Percentiles rank a stretch among this genome's conserved stretches.
These are phyloP conservation scores for Amoebophrya sp. DNA, from an alignment of 169 alveolate genomes.

Conservation along the genomic window DNA sequence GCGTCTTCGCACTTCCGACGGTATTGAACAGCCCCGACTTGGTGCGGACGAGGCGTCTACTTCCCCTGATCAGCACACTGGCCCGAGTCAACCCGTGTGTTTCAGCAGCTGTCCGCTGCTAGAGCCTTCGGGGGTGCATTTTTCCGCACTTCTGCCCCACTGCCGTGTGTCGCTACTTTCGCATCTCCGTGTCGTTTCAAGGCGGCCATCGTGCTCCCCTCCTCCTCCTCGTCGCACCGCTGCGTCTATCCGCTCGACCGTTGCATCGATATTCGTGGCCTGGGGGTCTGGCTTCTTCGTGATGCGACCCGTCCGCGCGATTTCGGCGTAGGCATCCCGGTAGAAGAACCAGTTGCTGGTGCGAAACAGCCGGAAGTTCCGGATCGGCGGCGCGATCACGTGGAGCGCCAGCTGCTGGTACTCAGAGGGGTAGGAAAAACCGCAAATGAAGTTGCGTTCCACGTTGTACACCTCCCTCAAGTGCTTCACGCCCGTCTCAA, in stretches of 20 bases:
- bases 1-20: too few species aligned
- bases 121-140: too few species aligned
- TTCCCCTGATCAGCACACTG: too few species aligned
- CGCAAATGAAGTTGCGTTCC: background rate
- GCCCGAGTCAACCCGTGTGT: too few species aligned
- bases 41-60: too few species aligned
- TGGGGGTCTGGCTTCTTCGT: background rate
- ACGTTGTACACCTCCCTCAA: background rate
- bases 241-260: background rate
- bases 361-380: background rate
- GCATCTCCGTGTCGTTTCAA: too few species aligned
- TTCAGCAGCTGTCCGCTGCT: too few species aligned
- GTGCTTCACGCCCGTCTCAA: background rate
- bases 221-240: background rate
- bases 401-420: background rate
- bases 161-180: too few species aligned
- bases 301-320: background rate
- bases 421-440: background rate
- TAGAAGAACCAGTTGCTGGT: background rate
- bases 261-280: background rate
- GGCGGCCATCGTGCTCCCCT: too few species aligned
- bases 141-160: too few species aligned
- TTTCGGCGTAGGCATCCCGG: background rate
- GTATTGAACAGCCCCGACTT: too few species aligned
- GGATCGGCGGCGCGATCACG: background rate